phyloP scores from a whole-genome alignment of 352 stramenopile genomes.

The Globisporangium recalcitrans region DNA sequence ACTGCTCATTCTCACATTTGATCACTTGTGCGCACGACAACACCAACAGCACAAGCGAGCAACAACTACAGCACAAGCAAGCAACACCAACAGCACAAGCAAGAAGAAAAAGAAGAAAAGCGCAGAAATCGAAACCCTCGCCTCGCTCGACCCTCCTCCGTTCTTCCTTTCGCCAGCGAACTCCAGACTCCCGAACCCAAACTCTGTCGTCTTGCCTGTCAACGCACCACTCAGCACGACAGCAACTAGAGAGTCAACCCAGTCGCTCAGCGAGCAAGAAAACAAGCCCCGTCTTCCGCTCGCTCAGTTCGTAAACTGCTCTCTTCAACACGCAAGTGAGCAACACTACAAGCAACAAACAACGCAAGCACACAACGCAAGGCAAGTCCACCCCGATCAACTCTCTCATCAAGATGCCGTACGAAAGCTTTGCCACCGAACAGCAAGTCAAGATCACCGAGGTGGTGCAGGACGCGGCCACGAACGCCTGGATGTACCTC shows the following conservation, averaged over 20 bases:
- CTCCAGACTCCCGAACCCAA: not conserved
- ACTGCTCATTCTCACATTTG: conserved; percentile 14
- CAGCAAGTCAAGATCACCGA: conserved; percentile 60
- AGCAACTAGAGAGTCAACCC: not conserved
- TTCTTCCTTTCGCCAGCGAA: not conserved
- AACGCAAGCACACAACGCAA: not conserved
- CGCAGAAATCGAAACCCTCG: conserved; percentile 6
- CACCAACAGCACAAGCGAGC: conserved; percentile 5
- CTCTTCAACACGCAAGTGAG: conserved; percentile 7
- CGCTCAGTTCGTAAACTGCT: conserved; percentile 23
- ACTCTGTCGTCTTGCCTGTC: not conserved
- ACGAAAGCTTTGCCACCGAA: conserved; percentile 72
- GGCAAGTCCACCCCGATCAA: conserved; percentile 1
- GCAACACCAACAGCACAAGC: not conserved
- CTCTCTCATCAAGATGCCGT: conserved; percentile 37
- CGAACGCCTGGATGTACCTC: conserved; percentile 65
- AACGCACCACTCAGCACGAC: not conserved
- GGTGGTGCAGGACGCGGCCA: conserved; percentile 61
- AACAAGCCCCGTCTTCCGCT: conserved; percentile 10
- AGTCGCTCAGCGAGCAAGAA: not conserved
- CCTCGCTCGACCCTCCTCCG: not conserved
- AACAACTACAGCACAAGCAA: not conserved
- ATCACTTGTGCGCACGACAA: conserved; percentile 7
- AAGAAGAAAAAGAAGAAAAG: conserved; percentile 9
- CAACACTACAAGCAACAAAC: not conserved